phyloP scores from a whole-genome alignment of 768 basidiomycete species.

The Asterophora parasitica region DNA sequence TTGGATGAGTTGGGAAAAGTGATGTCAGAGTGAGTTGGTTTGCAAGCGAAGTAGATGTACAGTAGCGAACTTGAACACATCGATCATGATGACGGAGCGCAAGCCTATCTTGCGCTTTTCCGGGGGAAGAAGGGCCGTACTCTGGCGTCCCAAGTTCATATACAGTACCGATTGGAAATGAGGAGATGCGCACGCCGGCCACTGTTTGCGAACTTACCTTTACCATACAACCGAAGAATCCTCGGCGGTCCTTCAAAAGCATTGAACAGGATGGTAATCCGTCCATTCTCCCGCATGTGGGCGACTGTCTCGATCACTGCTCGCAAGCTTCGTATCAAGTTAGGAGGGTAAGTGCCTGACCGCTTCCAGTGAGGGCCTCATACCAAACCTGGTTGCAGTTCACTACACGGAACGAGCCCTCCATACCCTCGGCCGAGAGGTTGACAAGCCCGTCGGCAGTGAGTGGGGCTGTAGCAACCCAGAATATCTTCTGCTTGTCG shows the following conservation, averaged over 20 bases:
- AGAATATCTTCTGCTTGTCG: slow-evolving; percentile 59
- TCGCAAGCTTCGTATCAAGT: background rate
- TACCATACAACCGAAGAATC: slow-evolving; percentile 55
- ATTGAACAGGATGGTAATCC: slow-evolving; percentile 58
- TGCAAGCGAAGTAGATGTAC: slow-evolving; percentile 24
- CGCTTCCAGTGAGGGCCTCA: slow-evolving; percentile 68
- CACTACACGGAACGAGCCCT: slow-evolving; percentile 57
- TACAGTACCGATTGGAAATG: slow-evolving; percentile 38
- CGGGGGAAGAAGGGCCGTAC: slow-evolving; percentile 45
- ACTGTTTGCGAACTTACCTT: slow-evolving; percentile 33
- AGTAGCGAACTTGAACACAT: slow-evolving; percentile 52
- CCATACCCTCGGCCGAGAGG: slow-evolving; percentile 60
- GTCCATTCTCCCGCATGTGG: slow-evolving; percentile 55
- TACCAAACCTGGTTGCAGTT: slow-evolving; percentile 60
- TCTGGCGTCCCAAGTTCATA: slow-evolving; percentile 62
- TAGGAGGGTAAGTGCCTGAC: slow-evolving; percentile 29
- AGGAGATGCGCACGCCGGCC: background rate
- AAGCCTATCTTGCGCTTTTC: slow-evolving; percentile 49
- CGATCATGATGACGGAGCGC: slow-evolving; percentile 54
- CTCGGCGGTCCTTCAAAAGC: slow-evolving; percentile 59
- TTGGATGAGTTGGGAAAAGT: slow-evolving; percentile 17
- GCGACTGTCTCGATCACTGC: slow-evolving; percentile 38
- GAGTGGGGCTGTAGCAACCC: slow-evolving; percentile 66
- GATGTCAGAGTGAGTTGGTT: background rate
- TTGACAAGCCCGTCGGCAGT: slow-evolving; percentile 56